Evolutionary conservation across 2,329 filamentous ascomycete species (phyloP).

Genomic region (Torrubiellomyces zombiae): DNA sequence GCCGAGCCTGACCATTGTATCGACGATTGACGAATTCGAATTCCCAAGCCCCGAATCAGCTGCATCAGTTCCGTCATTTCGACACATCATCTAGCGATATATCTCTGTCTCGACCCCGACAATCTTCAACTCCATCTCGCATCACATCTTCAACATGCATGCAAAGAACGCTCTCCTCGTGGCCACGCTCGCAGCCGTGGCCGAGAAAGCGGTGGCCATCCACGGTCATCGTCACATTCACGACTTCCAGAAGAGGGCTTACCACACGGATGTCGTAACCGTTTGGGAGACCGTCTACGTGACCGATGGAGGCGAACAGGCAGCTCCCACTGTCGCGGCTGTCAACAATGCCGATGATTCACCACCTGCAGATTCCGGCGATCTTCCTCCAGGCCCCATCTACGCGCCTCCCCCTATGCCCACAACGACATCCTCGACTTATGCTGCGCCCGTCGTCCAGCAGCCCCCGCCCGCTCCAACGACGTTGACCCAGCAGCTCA

Average conservation of each 20-base stretch:
- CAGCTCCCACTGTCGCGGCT: constrained; percentile 2
- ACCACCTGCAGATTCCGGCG: too few species aligned
- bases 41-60: background rate
- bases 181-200: constrained; percentile 24
- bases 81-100: too few species aligned
- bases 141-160: constrained; percentile 19
- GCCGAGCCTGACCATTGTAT: background rate
- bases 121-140: background rate
- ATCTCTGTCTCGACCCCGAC: too few species aligned
- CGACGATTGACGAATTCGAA: background rate
- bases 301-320: constrained; percentile 9
- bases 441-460: constrained; percentile 1
- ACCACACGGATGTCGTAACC: constrained; percentile 19
- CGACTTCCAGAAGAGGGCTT: constrained; percentile 16
- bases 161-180: constrained; percentile 24
- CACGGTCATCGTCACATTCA: constrained; percentile 26
- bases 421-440: too few species aligned
- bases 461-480: constrained; percentile 5
- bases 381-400: too few species aligned
- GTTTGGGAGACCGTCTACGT: constrained; percentile 23
- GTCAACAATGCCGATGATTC: too few species aligned
- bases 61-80: too few species aligned
- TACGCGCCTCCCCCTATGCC: too few species aligned
- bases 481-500: constrained; percentile 11
- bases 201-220: constrained; percentile 25